Conservation (phyloP, 2,329 filamentous ascomycete species). For the Fusarium sp. region DNA sequence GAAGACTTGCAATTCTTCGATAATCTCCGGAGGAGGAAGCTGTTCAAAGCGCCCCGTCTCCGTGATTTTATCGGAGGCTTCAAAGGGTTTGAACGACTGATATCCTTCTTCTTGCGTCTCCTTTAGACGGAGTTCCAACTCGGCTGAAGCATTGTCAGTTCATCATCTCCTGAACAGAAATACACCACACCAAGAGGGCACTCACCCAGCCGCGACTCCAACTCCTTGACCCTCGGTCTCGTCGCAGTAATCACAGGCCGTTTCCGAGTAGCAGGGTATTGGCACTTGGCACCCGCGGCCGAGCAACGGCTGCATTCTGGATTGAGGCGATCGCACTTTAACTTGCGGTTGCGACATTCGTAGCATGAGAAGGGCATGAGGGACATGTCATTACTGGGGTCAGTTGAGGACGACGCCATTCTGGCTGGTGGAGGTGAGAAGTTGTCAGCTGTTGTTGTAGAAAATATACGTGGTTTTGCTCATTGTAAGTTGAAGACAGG, state of each 20-base stretch:
- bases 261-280: conserved; percentile 43
- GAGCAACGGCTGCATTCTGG: conserved; percentile 42
- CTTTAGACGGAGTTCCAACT: conserved; percentile 39
- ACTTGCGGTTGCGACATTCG: conserved; percentile 43
- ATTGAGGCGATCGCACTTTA: conserved; percentile 44
- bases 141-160: conserved; percentile 15
- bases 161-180: not conserved
- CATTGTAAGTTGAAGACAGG: not conserved
- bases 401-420: conserved; percentile 26
- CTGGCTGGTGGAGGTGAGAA: not conserved
- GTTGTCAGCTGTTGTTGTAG: not conserved
- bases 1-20: conserved; percentile 42
- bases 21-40: conserved; percentile 39
- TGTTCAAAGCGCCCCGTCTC: conserved; percentile 45
- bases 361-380: conserved; percentile 42
- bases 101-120: conserved; percentile 24
- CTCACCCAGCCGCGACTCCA: conserved; percentile 42
- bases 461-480: not conserved
- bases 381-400: not conserved
- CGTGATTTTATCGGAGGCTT: conserved; percentile 32
- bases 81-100: conserved; percentile 26
- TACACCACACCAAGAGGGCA: not conserved
- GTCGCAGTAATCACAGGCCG: conserved; percentile 36
- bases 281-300: conserved; percentile 32
- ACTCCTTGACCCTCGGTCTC: conserved; percentile 43